Conservation (phyloP, 2,329 filamentous ascomycete genomes). For the Penicillium sp. region DNA sequence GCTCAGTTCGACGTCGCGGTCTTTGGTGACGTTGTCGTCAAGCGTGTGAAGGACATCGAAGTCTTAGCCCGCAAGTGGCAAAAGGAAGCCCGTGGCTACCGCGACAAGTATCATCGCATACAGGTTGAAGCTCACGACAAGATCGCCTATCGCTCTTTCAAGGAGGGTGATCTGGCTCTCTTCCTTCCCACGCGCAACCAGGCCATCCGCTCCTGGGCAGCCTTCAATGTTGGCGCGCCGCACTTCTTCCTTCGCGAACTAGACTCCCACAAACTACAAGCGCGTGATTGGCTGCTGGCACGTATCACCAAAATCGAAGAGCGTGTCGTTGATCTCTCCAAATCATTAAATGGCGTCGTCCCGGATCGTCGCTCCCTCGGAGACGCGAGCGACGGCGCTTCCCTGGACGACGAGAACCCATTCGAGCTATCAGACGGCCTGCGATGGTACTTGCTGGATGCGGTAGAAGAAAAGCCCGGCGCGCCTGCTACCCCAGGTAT, state of each 20-base stretch:
- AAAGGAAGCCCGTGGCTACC: constrained; percentile 80
- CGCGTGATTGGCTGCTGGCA: constrained; percentile 93
- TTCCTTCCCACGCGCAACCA: constrained; percentile 95
- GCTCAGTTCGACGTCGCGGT: constrained; percentile 79
- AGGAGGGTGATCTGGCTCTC: constrained; percentile 89
- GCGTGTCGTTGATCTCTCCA: constrained; percentile 87
- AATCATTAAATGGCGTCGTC: constrained; percentile 62
- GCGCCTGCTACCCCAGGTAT: constrained; percentile 91
- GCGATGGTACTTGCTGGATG: constrained; percentile 94
- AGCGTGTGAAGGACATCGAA: constrained; percentile 90
- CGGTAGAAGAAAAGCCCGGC: constrained; percentile 85
- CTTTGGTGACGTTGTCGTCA: constrained; percentile 82
- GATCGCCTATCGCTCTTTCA: constrained; percentile 94
- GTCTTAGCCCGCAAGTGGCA: constrained; percentile 91
- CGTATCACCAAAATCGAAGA: constrained; percentile 90
- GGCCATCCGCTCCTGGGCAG: constrained; percentile 91
- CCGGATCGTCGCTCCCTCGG: constrained; percentile 55
- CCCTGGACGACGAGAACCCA: constrained; percentile 86
- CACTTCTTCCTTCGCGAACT: constrained; percentile 97
- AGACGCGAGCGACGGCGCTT: constrained; percentile 57
- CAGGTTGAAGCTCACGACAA: constrained; percentile 91
- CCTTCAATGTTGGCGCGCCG: constrained; percentile 95
- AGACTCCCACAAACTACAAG: constrained; percentile 79
- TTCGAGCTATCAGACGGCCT: constrained; percentile 95
- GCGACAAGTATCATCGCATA: constrained; percentile 78